Percentiles rank a stretch among this genome's conserved stretches.
phyloP scores from a whole-genome alignment of 768 basidiomycete genomes.

The Termitomyces sp. region DNA sequence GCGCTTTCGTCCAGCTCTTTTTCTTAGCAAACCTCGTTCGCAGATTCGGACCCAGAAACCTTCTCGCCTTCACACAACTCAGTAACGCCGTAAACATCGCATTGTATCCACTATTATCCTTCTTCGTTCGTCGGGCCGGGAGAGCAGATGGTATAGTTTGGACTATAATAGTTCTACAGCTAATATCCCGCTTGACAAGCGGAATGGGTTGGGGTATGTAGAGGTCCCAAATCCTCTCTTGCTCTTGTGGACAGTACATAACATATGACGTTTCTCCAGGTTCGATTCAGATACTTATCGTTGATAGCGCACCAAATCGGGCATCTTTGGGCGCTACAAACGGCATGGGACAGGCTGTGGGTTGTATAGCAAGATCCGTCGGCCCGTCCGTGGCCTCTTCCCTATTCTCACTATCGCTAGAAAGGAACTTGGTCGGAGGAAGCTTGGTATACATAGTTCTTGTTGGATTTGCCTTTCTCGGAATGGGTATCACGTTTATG shows the following conservation, averaged over 20 bases:
- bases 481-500: constrained; percentile 8
- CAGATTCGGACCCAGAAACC: constrained; percentile 39
- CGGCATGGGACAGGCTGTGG: constrained; percentile 49
- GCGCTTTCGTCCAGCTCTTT: constrained; percentile 44
- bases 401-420: constrained; percentile 32
- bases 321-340: constrained; percentile 46
- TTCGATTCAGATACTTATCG: constrained; percentile 41
- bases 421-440: constrained; percentile 31
- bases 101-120: constrained; percentile 28
- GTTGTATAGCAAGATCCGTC: constrained; percentile 38
- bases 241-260: not conserved
- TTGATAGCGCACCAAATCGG: constrained; percentile 34
- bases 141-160: constrained; percentile 26
- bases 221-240: not conserved
- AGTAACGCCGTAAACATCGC: constrained; percentile 13
- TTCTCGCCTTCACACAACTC: constrained; percentile 29
- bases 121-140: constrained; percentile 27
- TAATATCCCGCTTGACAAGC: constrained; percentile 21
- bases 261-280: constrained; percentile 27
- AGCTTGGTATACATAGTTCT: constrained; percentile 27
- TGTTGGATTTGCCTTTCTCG: constrained; percentile 12
- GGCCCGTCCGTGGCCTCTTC: constrained; percentile 35
- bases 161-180: constrained; percentile 26
- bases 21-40: constrained; percentile 40
- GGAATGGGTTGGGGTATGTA: constrained; percentile 31